phyloP scores from a whole-genome alignment of 73 alveolate species.

The Symbiodinium natans region DNA sequence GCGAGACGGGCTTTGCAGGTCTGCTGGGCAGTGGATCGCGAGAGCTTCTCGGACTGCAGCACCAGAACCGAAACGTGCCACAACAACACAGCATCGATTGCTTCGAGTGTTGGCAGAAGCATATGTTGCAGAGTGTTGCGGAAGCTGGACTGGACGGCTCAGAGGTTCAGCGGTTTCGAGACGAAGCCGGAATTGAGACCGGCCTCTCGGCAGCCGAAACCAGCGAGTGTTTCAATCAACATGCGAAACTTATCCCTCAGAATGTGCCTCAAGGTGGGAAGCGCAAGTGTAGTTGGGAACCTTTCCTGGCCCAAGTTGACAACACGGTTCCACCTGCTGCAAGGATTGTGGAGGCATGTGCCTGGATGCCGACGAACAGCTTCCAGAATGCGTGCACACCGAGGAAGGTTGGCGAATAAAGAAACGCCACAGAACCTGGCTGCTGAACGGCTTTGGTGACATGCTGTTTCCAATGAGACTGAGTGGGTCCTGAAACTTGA shows the following conservation, averaged over 20 bases:
- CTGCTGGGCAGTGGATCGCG: background rate
- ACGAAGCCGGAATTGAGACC: background rate
- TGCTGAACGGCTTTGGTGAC: too few species aligned
- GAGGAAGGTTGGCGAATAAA: slow-evolving; percentile 54
- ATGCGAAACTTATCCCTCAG: background rate
- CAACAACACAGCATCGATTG: too few species aligned
- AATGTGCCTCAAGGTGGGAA: background rate
- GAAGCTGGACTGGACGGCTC: too few species aligned
- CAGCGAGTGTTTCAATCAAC: background rate
- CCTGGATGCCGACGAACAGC: slow-evolving; percentile 55
- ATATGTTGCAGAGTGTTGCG: background rate
- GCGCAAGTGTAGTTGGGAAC: too few species aligned
- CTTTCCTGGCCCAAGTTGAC: too few species aligned
- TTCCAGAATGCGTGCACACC: slow-evolving; percentile 56
- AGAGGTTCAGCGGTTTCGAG: background rate
- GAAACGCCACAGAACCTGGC: too few species aligned
- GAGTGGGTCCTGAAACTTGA: slow-evolving; percentile 27
- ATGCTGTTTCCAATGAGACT: too few species aligned
- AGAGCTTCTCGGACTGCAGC: background rate
- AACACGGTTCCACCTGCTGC: too few species aligned
- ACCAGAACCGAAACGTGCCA: too few species aligned
- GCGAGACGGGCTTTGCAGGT: background rate
- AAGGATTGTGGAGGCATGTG: slow-evolving; percentile 24
- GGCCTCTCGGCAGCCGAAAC: background rate
- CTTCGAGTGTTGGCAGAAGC: too few species aligned